Conservation (phyloP, 345 rosid species). For the Orychophragmus violaceus region DNA sequence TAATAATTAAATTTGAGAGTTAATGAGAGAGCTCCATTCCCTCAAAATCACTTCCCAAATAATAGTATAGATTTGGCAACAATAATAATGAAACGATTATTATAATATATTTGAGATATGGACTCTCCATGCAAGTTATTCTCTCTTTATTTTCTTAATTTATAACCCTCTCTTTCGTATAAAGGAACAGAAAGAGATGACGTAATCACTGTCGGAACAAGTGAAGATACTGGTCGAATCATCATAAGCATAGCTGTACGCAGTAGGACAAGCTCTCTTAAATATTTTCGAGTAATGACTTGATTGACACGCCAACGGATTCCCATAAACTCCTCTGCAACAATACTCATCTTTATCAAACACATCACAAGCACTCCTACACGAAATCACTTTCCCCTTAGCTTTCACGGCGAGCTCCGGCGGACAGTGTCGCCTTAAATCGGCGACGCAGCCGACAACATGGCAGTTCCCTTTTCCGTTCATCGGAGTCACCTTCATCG, state of each 20-base stretch:
- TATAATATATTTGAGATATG: too few species aligned
- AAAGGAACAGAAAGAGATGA: slow-evolving; percentile 66
- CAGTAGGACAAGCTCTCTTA: slow-evolving; percentile 74
- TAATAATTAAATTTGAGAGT: too few species aligned
- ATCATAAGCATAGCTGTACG: slow-evolving; percentile 87
- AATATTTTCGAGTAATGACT: slow-evolving; percentile 72
- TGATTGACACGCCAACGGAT: slow-evolving; percentile 51
- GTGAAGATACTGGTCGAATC: slow-evolving; percentile 76
- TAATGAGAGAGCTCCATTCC: too few species aligned
- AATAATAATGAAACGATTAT: too few species aligned
- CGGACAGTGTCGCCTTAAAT: slow-evolving; percentile 53
- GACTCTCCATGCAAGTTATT: too few species aligned
- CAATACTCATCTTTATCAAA: slow-evolving; percentile 84
- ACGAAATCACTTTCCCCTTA: slow-evolving; percentile 53
- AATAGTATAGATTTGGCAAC: too few species aligned
- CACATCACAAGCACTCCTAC: slow-evolving; percentile 92
- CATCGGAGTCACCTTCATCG: slow-evolving; percentile 50
- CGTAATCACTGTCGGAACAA: slow-evolving; percentile 63
- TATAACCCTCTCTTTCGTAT: too few species aligned
- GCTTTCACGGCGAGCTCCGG: slow-evolving; percentile 50
- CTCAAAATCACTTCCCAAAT: too few species aligned
- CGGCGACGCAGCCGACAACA: slow-evolving; percentile 55
- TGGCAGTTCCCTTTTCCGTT: slow-evolving; percentile 70
- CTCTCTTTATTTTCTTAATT: too few species aligned
- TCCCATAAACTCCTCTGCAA: slow-evolving; percentile 61